These are phyloP conservation scores for Ogataea nitratoaversa DNA, from an alignment of 805 yeast genomes.

Conservation along the genomic window DNA sequence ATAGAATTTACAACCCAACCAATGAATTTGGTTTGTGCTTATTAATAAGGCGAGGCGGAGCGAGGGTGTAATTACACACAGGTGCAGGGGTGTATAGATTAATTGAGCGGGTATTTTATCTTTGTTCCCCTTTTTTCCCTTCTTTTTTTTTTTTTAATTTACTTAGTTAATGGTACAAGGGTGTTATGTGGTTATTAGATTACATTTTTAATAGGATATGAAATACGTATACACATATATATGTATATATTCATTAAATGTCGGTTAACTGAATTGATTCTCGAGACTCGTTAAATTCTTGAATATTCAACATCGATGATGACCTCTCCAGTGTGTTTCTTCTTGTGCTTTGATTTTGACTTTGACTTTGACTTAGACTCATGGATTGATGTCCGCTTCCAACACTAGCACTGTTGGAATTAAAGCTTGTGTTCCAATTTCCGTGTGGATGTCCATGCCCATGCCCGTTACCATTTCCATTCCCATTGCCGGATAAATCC, in stretches of 20 bases:
- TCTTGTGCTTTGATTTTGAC: not conserved
- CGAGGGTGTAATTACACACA: not conserved
- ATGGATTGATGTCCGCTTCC: not conserved
- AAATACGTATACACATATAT: too few species aligned
- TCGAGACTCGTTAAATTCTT: not conserved
- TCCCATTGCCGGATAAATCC: too few species aligned
- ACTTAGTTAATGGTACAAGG: too few species aligned
- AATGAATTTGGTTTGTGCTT: too few species aligned
- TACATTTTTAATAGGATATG: too few species aligned
- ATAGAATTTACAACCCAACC: too few species aligned
- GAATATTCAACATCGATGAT: not conserved
- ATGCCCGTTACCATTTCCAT: not conserved
- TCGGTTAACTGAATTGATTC: not conserved
- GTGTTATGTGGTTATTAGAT: not conserved
- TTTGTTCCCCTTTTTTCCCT: too few species aligned
- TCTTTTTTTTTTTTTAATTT: too few species aligned
- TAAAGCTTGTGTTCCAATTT: slow-evolving; percentile 2
- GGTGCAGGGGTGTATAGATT: not conserved
- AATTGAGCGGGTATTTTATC: too few species aligned
- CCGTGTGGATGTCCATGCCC: not conserved
- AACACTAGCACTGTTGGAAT: not conserved
- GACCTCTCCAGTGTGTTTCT: not conserved
- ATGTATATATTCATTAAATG: not conserved
- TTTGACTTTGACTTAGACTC: not conserved
- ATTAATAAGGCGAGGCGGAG: not conserved